phyloP scores from a whole-genome alignment of 1,284 basidiomycete species.

The Leccinum pachyderme region DNA sequence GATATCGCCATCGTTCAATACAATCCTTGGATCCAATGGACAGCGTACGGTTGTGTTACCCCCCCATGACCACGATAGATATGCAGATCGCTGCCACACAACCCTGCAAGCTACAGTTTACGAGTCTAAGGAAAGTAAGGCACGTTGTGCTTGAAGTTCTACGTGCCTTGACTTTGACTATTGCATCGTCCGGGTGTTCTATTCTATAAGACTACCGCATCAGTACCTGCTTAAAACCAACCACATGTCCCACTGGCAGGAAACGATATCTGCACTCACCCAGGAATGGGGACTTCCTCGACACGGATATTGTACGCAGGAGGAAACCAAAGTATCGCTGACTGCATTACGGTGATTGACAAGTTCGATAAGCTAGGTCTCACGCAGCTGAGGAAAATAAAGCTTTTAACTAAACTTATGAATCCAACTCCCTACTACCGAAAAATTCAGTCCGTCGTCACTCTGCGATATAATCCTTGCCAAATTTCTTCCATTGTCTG shows the following conservation, averaged over 20 bases:
- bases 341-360: conserved; percentile 15
- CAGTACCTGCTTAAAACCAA: background rate
- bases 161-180: conserved; percentile 65
- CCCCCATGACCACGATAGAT: conserved; percentile 63
- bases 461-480: too few species aligned
- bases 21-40: background rate
- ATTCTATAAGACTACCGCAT: conserved; percentile 44
- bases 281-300: conserved; percentile 55
- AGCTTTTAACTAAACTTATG: too few species aligned
- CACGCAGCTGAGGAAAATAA: too few species aligned
- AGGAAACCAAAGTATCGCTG: conserved; percentile 59
- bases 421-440: too few species aligned
- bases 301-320: conserved; percentile 68
- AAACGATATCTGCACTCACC: conserved; percentile 36
- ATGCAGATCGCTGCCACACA: conserved; percentile 86
- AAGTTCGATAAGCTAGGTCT: too few species aligned
- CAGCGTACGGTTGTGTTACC: conserved; percentile 35
- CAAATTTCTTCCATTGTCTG: too few species aligned
- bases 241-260: background rate
- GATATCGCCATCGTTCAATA: background rate
- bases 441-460: too few species aligned
- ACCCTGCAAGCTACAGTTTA: conserved; percentile 55
- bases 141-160: background rate
- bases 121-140: background rate
- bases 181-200: conserved; percentile 69